Evolutionary conservation across 78 protist genomes (phyloP).

Genomic region (Anaeramoeba ignava): DNA sequence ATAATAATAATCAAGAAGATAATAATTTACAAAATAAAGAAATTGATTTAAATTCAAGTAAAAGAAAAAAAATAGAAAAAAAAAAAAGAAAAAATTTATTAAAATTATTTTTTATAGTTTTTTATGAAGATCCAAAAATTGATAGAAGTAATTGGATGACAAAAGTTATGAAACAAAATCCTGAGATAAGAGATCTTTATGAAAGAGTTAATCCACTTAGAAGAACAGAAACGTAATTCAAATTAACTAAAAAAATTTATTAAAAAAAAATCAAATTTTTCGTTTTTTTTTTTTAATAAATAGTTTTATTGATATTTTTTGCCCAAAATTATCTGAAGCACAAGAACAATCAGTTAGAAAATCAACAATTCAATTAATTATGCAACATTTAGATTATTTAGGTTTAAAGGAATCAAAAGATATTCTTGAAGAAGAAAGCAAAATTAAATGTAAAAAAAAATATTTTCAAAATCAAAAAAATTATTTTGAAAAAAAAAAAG

Average conservation of each 20-base stretch:
- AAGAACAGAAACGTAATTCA: slow-evolving; percentile 1
- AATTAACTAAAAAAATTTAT: no score
- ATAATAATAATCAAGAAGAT: background rate
- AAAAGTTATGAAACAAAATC: background rate
- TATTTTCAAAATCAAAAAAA: background rate
- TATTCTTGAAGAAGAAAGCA: background rate
- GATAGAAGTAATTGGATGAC: background rate
- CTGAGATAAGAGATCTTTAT: background rate
- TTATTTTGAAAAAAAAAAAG: background rate
- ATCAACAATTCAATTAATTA: background rate
- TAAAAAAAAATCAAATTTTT: slow-evolving; percentile 3
- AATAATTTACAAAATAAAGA: background rate
- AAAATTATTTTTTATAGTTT: background rate
- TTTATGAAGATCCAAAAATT: background rate
- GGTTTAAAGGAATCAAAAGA: background rate
- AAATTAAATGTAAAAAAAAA: background rate
- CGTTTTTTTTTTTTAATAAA: background rate
- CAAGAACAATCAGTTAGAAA: background rate
- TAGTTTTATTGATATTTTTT: background rate
- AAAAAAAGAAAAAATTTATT: background rate
- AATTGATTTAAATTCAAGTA: background rate
- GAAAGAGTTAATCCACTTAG: no score
- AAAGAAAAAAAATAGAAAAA: background rate
- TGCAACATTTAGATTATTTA: background rate
- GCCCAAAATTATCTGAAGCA: background rate